A percentile compares a stretch with the other conserved stretches of the same genome.
Conservation (phyloP, 75 land plant species). For the Chamaecyparis obtusa region DNA sequence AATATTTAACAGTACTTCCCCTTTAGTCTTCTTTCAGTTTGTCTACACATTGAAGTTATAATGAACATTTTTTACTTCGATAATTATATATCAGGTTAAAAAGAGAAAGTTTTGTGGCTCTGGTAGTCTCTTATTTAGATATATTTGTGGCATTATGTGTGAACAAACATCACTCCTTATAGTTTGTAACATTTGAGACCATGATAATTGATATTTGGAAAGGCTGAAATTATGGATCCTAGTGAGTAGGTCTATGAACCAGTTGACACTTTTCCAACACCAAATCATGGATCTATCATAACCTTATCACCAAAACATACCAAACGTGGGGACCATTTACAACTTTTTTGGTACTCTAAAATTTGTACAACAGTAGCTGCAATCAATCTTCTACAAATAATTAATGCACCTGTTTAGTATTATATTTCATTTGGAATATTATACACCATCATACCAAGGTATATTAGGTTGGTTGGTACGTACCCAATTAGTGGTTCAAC, state of each 20-base stretch:
- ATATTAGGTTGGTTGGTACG: background rate
- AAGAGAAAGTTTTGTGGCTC: background rate
- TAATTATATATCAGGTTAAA: background rate
- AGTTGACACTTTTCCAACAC: background rate
- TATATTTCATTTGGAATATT: too few species aligned
- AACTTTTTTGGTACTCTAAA: too few species aligned
- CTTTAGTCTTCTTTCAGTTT: background rate
- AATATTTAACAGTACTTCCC: background rate
- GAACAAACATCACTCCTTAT: background rate
- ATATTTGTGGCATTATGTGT: background rate
- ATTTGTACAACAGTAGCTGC: too few species aligned
- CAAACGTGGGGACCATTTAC: too few species aligned
- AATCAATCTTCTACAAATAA: too few species aligned
- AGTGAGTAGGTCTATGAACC: background rate
- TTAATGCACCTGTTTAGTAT: too few species aligned
- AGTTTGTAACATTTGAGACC: background rate
- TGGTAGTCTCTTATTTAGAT: background rate
- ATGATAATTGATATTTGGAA: background rate
- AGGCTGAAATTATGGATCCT: background rate
- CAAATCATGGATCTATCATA: background rate
- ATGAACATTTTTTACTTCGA: background rate
- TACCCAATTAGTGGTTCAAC: background rate
- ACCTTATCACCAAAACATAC: background rate
- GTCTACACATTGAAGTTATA: background rate
- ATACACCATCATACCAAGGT: too few species aligned